Evolutionary conservation across 352 stramenopile species (phyloP).

Genomic region (Pythium insidiosum): DNA sequence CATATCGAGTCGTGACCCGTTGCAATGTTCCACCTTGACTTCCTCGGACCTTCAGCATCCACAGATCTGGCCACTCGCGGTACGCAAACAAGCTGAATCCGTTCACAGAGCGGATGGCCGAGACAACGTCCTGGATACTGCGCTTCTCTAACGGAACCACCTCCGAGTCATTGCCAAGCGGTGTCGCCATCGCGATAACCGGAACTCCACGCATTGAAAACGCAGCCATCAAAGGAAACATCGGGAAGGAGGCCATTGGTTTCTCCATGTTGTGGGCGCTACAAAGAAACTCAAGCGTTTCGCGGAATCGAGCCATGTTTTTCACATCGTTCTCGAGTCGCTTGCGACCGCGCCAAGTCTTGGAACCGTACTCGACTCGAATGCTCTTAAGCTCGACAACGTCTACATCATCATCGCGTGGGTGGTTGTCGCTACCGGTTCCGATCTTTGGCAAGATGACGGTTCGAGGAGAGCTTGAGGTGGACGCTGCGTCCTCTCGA

Average conservation of each 20-base stretch:
- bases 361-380: conserved; percentile 52
- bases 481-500: not conserved
- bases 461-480: not conserved
- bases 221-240: conserved; percentile 44
- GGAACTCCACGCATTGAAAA: conserved; percentile 51
- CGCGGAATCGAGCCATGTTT: conserved; percentile 40
- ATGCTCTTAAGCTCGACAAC: conserved; percentile 49
- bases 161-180: conserved; percentile 24
- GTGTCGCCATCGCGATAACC: conserved; percentile 47
- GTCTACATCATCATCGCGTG: conserved; percentile 18
- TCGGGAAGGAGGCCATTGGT: conserved; percentile 32
- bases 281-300: conserved; percentile 41
- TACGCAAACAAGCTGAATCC: conserved; percentile 49
- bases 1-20: conserved; percentile 36
- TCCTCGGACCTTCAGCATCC: conserved; percentile 31
- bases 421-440: not conserved
- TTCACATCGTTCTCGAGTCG: conserved; percentile 43
- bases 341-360: conserved; percentile 65
- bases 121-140: conserved; percentile 33
- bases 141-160: conserved; percentile 36
- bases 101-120: conserved; percentile 18
- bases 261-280: conserved; percentile 23
- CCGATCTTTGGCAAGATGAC: not conserved
- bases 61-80: conserved; percentile 46
- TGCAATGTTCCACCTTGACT: conserved; percentile 34